Percentiles rank a stretch among this genome's conserved stretches.
These are phyloP conservation scores for Chaetomium fimeti DNA, from an alignment of 495 filamentous ascomycete species.

Conservation along the genomic window DNA sequence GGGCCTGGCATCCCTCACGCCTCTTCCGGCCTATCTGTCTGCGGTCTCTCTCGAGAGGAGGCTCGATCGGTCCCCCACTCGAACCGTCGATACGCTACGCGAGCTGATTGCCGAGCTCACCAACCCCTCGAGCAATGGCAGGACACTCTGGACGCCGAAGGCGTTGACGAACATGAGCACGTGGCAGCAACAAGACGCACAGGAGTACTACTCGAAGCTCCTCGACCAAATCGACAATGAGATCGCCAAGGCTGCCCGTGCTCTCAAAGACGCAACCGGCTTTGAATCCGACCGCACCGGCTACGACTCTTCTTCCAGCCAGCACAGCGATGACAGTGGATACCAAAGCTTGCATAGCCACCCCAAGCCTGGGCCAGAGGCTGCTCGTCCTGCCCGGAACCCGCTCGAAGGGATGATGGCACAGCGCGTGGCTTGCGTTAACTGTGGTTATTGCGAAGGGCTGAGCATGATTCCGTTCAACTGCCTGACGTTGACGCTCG, in stretches of 20 bases:
- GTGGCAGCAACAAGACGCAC: slow-evolving; percentile 96
- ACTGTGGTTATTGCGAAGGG: slow-evolving; percentile 82
- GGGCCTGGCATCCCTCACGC: slow-evolving; percentile 71
- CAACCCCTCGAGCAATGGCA: slow-evolving; percentile 62
- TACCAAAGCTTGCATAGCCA: slow-evolving; percentile 41
- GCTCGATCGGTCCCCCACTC: slow-evolving; percentile 18
- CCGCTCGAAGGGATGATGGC: slow-evolving; percentile 87
- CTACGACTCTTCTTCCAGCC: slow-evolving; percentile 42
- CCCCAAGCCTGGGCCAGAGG: slow-evolving; percentile 29
- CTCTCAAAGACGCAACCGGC: slow-evolving; percentile 39
- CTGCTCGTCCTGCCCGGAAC: slow-evolving; percentile 36
- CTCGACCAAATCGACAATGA: slow-evolving; percentile 85
- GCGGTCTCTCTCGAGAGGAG: slow-evolving; percentile 37
- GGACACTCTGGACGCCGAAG: slow-evolving; percentile 71
- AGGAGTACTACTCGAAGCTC: slow-evolving; percentile 93
- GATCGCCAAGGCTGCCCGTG: slow-evolving; percentile 49
- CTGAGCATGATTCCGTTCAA: slow-evolving; percentile 89
- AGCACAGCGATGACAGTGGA: slow-evolving; percentile 51
- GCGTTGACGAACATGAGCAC: slow-evolving; percentile 84
- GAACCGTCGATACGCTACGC: slow-evolving; percentile 52
- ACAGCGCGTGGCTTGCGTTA: slow-evolving; percentile 83
- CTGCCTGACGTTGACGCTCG: slow-evolving; percentile 82
- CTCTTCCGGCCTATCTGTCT: slow-evolving; percentile 56
- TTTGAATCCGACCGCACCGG: slow-evolving; percentile 32
- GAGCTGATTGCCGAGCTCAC: slow-evolving; percentile 67